Evolutionary conservation across 192 early-diverging fungal species (phyloP), one percentile per base, ranked within the genome.

Genomic region (Geosiphon pyriformis): DNA sequence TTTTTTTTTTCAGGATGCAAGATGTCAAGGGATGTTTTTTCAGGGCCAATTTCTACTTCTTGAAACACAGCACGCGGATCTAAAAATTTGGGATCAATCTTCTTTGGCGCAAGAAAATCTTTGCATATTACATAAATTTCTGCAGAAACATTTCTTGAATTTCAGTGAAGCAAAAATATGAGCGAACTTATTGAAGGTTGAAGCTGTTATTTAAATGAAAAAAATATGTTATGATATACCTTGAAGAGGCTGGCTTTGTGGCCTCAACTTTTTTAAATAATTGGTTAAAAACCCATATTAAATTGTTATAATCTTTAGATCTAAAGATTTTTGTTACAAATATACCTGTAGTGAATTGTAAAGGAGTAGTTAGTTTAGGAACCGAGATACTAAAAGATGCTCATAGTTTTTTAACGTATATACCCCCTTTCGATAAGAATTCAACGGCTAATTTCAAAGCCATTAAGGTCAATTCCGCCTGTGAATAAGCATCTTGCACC

Each of bases 291-390:
- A 97, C 94, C 95, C 95, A 99, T 61, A 99, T 85, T 35, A 99
- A 81, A 68, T 94, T 95, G 82, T 97, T 97, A 86, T 99, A 99
- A 85, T 99, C 96, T 80, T 95, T 94, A 67, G 94, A 97, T 63
- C 96, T 83, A 80, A 99, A 99, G 29, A 99, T 89, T 81, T 99
- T 99, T 73, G 95, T 95, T 26, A 99, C 93, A 80, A 99, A 99
- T 10, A 84, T 88, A 12, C 75, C 72, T 73, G 47, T 22, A 18
- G 33, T 23, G 50, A 35, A 34, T 15, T 47, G 32, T 0, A 59
- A 42, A 32, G 30, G 18, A 46, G 2, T 22, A 25, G 27, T 7
- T 22, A 22, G 31, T 20, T 23, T 23, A 35, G 12, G n/a, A n/a
- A n/a, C n/a, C n/a, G n/a, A n/a, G n/a, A n/a, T n/a, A n/a, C n/a